Evolutionary conservation across 2,329 filamentous ascomycete species (phyloP), one percentile per base, ranked within the genome.

Genomic region (Sporothrix protearum): DNA sequence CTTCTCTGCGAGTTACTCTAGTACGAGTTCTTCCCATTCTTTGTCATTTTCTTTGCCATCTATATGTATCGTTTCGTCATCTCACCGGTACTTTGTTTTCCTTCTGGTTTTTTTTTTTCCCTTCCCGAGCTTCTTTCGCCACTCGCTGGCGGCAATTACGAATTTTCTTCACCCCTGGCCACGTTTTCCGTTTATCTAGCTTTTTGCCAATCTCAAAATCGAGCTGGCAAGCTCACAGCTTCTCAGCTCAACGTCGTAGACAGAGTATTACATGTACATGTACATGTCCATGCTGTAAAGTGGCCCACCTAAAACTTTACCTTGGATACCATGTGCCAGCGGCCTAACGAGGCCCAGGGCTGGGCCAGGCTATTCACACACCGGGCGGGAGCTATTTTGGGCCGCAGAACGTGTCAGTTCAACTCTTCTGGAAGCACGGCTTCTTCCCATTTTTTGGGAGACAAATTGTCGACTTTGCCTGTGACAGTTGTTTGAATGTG

Each of bases 331-430:
- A 55, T 6, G 30, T 2, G n/a, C 42, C n/a, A 42, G n/a, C 19
- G 9, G 28, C 25, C 49, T 9, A 53, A 28, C 9, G 9, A 53
- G 16, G 16, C 3, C 12, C 39, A 8, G 7, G 25, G 42, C 22
- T 45, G 14, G 39, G 61, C 39, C 25, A 49, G 22, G 61, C 61
- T 66, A 66, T 66, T 30, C 42, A 33, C 39, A 49, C 63, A 49
- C 64, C 45, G 45, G 22, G 47, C 67, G 67, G 51, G 67, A 59
- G 67, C 67, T 69, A 57, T 47, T 59, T 59, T 69, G 51, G 67
- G n/a, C 67, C 67, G 67, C 45, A 36, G 51, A 57, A 42, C 36
- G 22, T 68, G 28, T 42, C 47, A 19, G 9, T 68, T 42, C 66
- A 30, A 28, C 16, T 12, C 14, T 64, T 45, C 36, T 64, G 36